Evolutionary conservation across 306 rosid genomes (phyloP), one percentile per base, ranked within the genome.

Genomic region (Oxytropis ochrocephala): DNA sequence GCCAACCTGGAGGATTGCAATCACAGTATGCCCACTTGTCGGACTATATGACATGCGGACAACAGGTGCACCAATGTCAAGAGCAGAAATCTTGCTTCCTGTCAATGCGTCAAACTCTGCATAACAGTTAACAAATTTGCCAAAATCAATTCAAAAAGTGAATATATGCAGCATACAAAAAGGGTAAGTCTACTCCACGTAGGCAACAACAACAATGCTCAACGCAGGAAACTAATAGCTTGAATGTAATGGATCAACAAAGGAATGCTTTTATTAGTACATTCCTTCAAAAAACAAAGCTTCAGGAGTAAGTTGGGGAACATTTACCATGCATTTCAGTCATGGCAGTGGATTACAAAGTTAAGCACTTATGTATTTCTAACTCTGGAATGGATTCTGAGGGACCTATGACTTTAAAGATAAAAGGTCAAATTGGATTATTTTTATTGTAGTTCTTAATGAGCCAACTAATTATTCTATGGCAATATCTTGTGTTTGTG

Each of bases 21-120:
- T 78, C 72, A 94, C 96, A 53, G 95, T 81, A 84, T 91, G 99
- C 47, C 87, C 97, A 78, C 88, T 81, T 19, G 95, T 90, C 59
- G 96, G 96, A 73, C 95, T 87, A 71, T 94, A 94, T 57, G 92
- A 77, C 99, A 94, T 94, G 58, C 96, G 95, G 8, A 91, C 97
- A 73, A 84, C 92, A 48, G 96, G 97, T 30, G 92, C 88, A 56
- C 97, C 99, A 67, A 94, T 84, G 73, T 94, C 85, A 80, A 94
- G 88, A 61, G 92, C 84, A 18, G 98, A 84, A 67, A 88, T 85
- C 87, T 88, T 94, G 91, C 90, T 77, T 75, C 99, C 99, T 18
- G 99, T 90, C 69, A 91, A 76, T 36, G 97, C 97, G 82, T 94
- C 99, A 72, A 88, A 87, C 75, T 94, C 99, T 94, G 84, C 51